Evolutionary conservation across 2,329 filamentous ascomycete genomes (phyloP).

Genomic region (Botrytis byssoidea): DNA sequence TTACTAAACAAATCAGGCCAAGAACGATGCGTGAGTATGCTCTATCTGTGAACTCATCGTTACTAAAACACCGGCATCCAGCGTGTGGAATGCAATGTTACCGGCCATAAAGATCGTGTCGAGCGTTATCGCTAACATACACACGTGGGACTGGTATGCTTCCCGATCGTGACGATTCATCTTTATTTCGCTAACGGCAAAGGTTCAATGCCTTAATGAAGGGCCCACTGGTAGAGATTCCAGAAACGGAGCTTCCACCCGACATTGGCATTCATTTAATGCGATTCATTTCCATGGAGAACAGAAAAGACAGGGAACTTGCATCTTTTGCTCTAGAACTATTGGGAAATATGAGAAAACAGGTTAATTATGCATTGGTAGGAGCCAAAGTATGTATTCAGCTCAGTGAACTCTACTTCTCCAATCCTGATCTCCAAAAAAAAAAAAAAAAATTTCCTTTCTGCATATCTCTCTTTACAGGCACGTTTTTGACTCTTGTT

Average conservation of each 20-base stretch:
- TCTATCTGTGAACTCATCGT: neutral
- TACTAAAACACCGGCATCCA: neutral
- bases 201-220: neutral
- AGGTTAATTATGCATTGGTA: neutral
- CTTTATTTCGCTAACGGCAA: neutral
- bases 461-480: neutral
- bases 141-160: conserved; percentile 5
- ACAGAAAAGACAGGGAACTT: neutral
- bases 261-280: neutral
- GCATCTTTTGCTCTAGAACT: neutral
- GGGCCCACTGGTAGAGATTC: neutral
- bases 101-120: neutral
- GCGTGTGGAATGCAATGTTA: conserved; percentile 1
- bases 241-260: neutral
- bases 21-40: conserved; percentile 8
- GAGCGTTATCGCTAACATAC: neutral
- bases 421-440: neutral
- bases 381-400: neutral
- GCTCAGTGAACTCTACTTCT: neutral
- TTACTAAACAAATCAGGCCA: neutral
- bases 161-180: neutral
- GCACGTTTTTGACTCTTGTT: neutral
- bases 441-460: neutral
- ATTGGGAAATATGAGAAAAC: neutral
- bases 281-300: neutral